Base-by-base conservation (phyloP, 1,284 basidiomycete species). In the Hemileia vastatrix region DNA sequence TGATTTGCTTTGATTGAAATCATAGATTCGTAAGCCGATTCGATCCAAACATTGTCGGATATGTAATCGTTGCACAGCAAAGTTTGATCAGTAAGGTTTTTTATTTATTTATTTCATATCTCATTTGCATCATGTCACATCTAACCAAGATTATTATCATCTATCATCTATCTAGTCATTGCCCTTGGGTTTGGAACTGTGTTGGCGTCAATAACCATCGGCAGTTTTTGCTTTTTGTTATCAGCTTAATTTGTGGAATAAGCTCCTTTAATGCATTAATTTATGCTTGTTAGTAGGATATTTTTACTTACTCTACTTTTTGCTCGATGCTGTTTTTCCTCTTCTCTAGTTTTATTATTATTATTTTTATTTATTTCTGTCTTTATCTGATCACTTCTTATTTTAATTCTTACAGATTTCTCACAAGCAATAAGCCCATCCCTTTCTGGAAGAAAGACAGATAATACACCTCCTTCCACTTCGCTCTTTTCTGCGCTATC, bases 101-200 rank as follows among this genome's bases (percentile, higher is more conserved):
- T 48, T 11, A 21, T 33, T 24, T n/a, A 45, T 53, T 31, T 6
- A 23, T n/a, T 11, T 24, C n/a, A 27, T 31, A 40, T 32, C 4
- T 27, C 24, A 9, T 36, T 57, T 50, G 60, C 68, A 48, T 66
- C 54, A 64, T 27, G 8, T 40, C 23, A 1, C 11, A 47, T 53
- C 32, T 13, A 4, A 18, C 6, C 11, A 45, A 31, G 8, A 19
- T 21, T 32, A 43, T 48, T 53, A 33, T 18, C 53, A 44, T 55
- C 6, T 63, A 13, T 36, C 49, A 43, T 11, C 51, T 40, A 64
- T 8, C 13, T 64, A 92, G 89, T 71, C 93, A 97, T 73, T 97
- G 94, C 72, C 95, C 95, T 6, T 99, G 94, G 94, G 86, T 97
- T n/a, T 95, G 91, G 88, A 97, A 97, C 77, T 97, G 94, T 76